Base-by-base conservation (phyloP, 176 grass and related monocot genomes). In the Sorghum bicolor region DNA sequence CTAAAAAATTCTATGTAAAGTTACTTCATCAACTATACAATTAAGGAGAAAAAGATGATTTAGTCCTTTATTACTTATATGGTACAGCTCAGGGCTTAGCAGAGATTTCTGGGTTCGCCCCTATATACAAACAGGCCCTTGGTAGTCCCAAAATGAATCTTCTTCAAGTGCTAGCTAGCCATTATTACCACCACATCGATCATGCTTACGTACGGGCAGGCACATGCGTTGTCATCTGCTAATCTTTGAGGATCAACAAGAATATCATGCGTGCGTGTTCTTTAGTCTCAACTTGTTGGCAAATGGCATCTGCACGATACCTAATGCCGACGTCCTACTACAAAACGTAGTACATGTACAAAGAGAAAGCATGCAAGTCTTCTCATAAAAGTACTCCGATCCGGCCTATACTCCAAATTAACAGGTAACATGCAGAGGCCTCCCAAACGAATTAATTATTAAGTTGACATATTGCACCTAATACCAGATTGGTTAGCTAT, bases 181-280 rank as follows among this genome's bases (percentile, higher is more conserved):
- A 38, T 38, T 38, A 38, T 6, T 6, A 38, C 36, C 5, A 38
- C 36, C n/a, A n/a, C n/a, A n/a, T n/a, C n/a, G n/a, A 38, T 8
- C 36, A 40, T 40, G 39, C 39, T 40, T 40, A 55, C 50, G 50
- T 55, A 55, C 50, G 50, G 50, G 50, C 50, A 55, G 61, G 61
- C 60, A 79, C 77, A 66, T 66, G 77, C 48, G 48, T 52, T 79
- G 40, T 11, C 62, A 79, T 67, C 77, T 67, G 1, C 26, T 79
- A 66, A 40, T 33, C 40, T 79, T 79, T 61, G 10, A 22, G 77
- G 77, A 65, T 45, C 39, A 79, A 26, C 62, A 67, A 80, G 58
- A 33, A 66, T 48, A 79, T 53, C 60, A 31, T 44, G 76, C 76
- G 38, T 2, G 25, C 5, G 38, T 2, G 76, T 44, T 39, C 12